phyloP scores from a whole-genome alignment of 306 rosid genomes.

The Lablab purpureus region DNA sequence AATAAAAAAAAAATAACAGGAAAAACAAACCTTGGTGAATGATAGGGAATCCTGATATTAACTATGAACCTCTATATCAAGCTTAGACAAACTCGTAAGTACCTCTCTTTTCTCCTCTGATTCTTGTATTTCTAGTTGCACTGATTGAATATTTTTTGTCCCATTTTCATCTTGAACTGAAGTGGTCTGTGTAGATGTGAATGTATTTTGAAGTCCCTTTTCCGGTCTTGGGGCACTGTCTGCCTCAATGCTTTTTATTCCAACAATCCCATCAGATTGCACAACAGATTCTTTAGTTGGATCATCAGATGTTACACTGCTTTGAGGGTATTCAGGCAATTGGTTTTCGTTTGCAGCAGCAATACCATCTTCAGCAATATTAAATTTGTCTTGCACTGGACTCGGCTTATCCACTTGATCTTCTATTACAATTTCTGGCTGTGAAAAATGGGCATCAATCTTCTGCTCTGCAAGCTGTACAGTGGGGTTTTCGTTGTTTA shows the following conservation, averaged over 20 bases:
- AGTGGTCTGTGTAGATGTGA: conserved; percentile 46
- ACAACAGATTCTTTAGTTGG: conserved; percentile 46
- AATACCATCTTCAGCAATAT: conserved; percentile 46
- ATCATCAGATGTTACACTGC: conserved; percentile 51
- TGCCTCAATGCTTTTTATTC: conserved; percentile 49
- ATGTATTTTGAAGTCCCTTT: conserved; percentile 57
- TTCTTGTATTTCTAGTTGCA: conserved; percentile 41
- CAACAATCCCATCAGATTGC: conserved; percentile 49
- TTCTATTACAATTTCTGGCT: conserved; percentile 53
- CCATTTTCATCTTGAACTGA: conserved; percentile 55
- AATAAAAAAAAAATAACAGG: conserved; percentile 20
- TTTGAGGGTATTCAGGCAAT: conserved; percentile 53
- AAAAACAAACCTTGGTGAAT: conserved; percentile 20
- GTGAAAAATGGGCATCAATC: conserved; percentile 53
- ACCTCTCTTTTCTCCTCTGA: conserved; percentile 65
- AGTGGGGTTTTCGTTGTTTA: conserved; percentile 43
- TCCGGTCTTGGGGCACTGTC: conserved; percentile 33
- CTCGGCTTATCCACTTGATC: conserved; percentile 48
- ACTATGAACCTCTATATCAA: conserved; percentile 35
- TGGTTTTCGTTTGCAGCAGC: conserved; percentile 50
- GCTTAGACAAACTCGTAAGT: conserved; percentile 37
- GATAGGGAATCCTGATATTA: conserved; percentile 34
- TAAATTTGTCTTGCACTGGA: conserved; percentile 57
- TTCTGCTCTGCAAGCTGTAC: conserved; percentile 59
- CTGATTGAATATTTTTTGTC: conserved; percentile 48